Evolutionary conservation across 2,329 filamentous ascomycete genomes (phyloP), one percentile per base, ranked within the genome.

Genomic region (Pezicula rhizophila): DNA sequence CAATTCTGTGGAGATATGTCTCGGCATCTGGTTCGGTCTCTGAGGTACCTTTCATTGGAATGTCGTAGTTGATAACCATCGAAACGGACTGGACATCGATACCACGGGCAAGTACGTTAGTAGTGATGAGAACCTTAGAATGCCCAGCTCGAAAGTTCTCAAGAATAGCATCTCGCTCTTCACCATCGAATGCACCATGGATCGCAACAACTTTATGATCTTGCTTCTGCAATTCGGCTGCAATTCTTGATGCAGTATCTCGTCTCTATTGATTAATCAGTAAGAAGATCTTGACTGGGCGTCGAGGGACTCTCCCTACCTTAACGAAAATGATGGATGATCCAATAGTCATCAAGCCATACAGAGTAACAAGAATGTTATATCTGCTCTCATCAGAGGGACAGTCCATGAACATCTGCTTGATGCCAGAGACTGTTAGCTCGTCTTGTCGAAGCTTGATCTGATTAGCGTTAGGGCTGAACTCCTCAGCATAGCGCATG

Each of bases 311-410:
- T 25, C 12, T 41, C 68, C 74, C 52, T 72, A 91, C 89, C 77
- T 85, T 89, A 67, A 97, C 92, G 64, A 99, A 99, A 60, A 99
- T 97, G 64, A 99, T 96, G 0, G 93, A 97, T 7, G 92, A 96
- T 5, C 91, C 91, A 60, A 97, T 90, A 14, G 91, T 96, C 80
- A 99, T 92, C 40, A 97, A 75, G 50, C 92, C 91, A 65, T 99
- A 99, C 51, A 99, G 86, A 65, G 92, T 89, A 66, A 95, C 87
- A 7, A 99, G 80, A 49, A 88, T 84, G 33, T 86, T 80, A 65
- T 95, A 99, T 67, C 97, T 97, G 62, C 88, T 82, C 33, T 83
- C 73, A 57, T 95, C 87, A 31, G 78, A 77, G 18, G 87, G 80
- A 62, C 92, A 97, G 68, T 99, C 93, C 66, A 99, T 89, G 66